Conservation (phyloP, 768 basidiomycete genomes). For the Ramaria sp. region DNA sequence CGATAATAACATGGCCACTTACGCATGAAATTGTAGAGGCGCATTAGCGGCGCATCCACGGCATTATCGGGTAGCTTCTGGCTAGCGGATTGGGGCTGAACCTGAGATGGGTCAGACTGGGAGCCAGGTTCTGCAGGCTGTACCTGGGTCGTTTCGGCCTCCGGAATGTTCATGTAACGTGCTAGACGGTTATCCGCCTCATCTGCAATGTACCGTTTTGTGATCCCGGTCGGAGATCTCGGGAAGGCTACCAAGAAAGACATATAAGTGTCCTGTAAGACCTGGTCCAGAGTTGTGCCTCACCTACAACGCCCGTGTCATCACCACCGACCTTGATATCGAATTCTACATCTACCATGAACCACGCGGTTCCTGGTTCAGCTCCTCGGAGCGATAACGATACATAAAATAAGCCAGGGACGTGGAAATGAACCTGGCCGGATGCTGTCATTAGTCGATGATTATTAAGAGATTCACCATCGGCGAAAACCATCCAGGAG, state of each 20-base stretch:
- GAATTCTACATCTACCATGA: conserved; percentile 71
- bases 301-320: conserved; percentile 61
- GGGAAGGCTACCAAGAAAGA: conserved; percentile 50
- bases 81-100: conserved; percentile 8
- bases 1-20: conserved; percentile 19
- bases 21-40: conserved; percentile 87
- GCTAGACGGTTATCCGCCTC: conserved; percentile 63
- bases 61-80: conserved; percentile 46
- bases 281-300: neutral
- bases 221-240: conserved; percentile 45
- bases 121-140: neutral
- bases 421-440: conserved; percentile 71
- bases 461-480: conserved; percentile 9
- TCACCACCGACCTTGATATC: conserved; percentile 65
- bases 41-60: conserved; percentile 74
- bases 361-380: conserved; percentile 68
- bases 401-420: conserved; percentile 60
- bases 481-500: no score
- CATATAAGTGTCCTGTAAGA: neutral
- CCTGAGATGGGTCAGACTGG: neutral
- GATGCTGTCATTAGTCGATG: conserved; percentile 28
- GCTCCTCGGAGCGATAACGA: conserved; percentile 67
- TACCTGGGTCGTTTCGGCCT: neutral
- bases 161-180: conserved; percentile 36
- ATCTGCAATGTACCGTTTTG: conserved; percentile 57